Evolutionary conservation across 768 basidiomycete genomes (phyloP), one percentile per base, ranked within the genome.

Genomic region (Russula emetica): DNA sequence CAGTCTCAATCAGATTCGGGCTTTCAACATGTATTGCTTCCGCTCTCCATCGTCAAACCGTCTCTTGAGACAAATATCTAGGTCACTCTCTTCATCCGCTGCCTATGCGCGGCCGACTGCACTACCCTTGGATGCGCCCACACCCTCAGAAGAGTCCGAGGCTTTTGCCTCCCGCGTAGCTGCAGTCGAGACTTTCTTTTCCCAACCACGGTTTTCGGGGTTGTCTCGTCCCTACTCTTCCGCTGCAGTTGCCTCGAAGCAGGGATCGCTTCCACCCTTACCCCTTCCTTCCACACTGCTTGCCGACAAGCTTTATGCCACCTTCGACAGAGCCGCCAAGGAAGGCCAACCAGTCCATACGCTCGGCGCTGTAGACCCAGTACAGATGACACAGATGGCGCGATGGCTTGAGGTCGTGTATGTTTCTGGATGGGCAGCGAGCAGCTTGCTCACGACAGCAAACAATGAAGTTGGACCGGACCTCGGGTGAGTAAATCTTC

Each of bases 381-480:
- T 94, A 16, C 94, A 92, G 76, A 92, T 94, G 89, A 94, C 92
- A 0, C 94, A 97, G 76, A 92, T 93, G 90, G 94, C 92, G 9
- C 78, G 77, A 58, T 82, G 90, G 70, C 89, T 92, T 70, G 89
- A 97, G 71, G 86, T 89, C 38, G 83, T 94, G 3, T 98, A 98
- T 70, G 78, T 98, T n/a, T 91, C 89, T 55, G 94, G 95, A 11
- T 96, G 94, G 94, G 93, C 91, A 16, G 82, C 85, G 28, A 90
- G 88, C 50, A 92, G 90, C 68, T 80, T 94, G 54, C 77, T 96
- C 57, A 94, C 94, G 5, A 94, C 94, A 2, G 91, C 87, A 9
- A 89, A 86, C 72, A 95, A 94, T 73, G 92, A 95, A 76, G 90
- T 94, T 62, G 93, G 93, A 18, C 94, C 92, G 24, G 94, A 97